These are phyloP conservation scores for Striga asiatica DNA, from an alignment of 257 asterid genomes.

Conservation along the genomic window DNA sequence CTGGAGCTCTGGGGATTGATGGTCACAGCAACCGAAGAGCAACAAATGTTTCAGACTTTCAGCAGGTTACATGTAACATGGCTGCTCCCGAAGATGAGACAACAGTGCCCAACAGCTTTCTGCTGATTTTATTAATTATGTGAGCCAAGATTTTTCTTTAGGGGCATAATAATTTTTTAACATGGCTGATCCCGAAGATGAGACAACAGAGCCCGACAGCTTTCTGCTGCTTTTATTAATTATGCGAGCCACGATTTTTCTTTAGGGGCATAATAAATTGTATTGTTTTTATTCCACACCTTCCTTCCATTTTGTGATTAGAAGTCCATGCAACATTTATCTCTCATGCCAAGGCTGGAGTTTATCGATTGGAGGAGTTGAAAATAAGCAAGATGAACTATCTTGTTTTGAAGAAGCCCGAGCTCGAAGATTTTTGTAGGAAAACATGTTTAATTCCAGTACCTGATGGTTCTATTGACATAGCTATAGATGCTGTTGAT, in stretches of 20 bases:
- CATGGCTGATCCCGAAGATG: too few species aligned
- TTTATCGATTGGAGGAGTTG: constrained; percentile 76
- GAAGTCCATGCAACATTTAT: too few species aligned
- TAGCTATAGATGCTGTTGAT: constrained; percentile 73
- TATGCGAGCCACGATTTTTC: constrained; percentile 36
- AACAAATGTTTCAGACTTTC: constrained; percentile 66
- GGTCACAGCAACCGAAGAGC: constrained; percentile 96
- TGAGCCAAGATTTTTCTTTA: constrained; percentile 25
- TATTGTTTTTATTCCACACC: too few species aligned
- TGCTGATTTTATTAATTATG: constrained; percentile 48
- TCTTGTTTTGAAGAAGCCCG: constrained; percentile 78
- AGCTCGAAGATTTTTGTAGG: constrained; percentile 77
- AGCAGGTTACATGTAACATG: constrained; percentile 71
- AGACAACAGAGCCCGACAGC: too few species aligned
- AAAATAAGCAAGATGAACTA: constrained; percentile 92
- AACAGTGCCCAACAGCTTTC: constrained; percentile 77
- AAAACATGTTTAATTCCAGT: constrained; percentile 69
- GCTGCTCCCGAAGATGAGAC: constrained; percentile 93
- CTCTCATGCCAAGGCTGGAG: constrained; percentile 73
- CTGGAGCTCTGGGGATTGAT: constrained; percentile 96
- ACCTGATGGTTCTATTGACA: constrained; percentile 44
- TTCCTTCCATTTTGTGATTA: too few species aligned
- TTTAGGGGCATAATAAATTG: background rate
- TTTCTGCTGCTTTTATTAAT: constrained; percentile 53
- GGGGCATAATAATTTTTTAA: constrained; percentile 2